Evolutionary conservation across 2,329 filamentous ascomycete species (phyloP), one percentile per base, ranked within the genome.

Genomic region (Aspergillus candidus): DNA sequence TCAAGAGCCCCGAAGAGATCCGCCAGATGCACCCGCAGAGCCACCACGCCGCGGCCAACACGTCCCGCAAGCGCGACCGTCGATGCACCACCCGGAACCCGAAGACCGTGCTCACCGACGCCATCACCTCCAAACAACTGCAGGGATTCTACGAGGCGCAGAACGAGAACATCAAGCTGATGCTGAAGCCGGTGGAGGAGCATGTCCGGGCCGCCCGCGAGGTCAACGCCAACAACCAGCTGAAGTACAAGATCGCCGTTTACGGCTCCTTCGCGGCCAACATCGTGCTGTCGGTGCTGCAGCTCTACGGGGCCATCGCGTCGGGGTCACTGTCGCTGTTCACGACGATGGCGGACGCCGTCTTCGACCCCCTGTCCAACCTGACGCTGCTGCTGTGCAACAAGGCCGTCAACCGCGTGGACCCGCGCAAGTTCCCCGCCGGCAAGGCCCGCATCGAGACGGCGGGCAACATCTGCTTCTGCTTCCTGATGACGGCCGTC

Each of bases 361-460:
- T 97, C 53, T 97, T 97, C 69, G 93, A 97, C 62, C 93, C 89
- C 7, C 63, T 94, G 59, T 91, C 86, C 59, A 96, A 95, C 60
- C 65, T 96, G 41, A 91, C 87, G 1, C 76, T 97, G 11, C 88
- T 97, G 46, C 68, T 95, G 32, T 88, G 85, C 48, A 85, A 90
- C 66, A 87, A 91, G 39, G 91, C 93, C 39, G 88, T 96, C 53
- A 86, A 85, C 57, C 82, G 80, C 41, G 91, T 97, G 32, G 89
- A 98, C 58, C 79, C 86, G 2, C 80, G 83, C 40, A 84, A 86
- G 37, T 98, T 94, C 62, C 91, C 91, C 0, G 89, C 86, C 0
- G 91, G 91, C 51, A 96, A 95, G 66, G 89, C 90, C 4, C 84
- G 93, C 27, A 86, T 98, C 50, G 91, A 97, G 69, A 97, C 90